phyloP scores from a whole-genome alignment of 2,329 filamentous ascomycete species.

The Trichoderma simmonsii region DNA sequence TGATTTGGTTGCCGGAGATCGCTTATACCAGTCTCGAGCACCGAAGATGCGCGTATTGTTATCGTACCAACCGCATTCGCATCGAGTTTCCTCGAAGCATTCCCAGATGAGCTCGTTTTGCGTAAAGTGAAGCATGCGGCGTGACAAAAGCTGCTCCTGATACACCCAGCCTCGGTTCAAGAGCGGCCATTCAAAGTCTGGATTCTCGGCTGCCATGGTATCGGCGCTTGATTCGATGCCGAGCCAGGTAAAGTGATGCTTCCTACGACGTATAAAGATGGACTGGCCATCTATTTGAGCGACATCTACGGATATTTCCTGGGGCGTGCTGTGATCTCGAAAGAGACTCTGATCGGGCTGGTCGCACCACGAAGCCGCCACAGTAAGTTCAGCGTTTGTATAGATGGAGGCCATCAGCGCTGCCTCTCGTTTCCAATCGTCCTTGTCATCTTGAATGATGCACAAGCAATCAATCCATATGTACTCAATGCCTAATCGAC shows the following conservation, averaged over 20 bases:
- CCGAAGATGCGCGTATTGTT: neutral
- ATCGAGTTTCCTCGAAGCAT: conserved; percentile 16
- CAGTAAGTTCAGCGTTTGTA: conserved; percentile 13
- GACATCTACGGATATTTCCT: neutral
- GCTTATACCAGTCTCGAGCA: neutral
- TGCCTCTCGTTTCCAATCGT: conserved; percentile 23
- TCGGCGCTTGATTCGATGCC: neutral
- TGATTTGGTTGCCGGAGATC: neutral
- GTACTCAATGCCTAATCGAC: conserved; percentile 17
- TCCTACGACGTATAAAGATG: conserved; percentile 16
- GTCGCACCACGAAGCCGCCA: conserved; percentile 18
- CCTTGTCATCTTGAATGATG: conserved; percentile 22
- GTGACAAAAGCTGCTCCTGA: conserved; percentile 24
- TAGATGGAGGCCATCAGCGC: conserved; percentile 21
- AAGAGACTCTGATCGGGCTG: conserved; percentile 16
- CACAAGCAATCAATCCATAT: conserved; percentile 23
- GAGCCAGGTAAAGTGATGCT: conserved; percentile 17
- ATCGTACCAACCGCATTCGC: conserved; percentile 20
- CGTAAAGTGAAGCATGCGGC: conserved; percentile 23
- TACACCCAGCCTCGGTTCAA: conserved; percentile 24
- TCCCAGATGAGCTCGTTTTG: conserved; percentile 22
- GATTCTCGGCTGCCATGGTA: neutral
- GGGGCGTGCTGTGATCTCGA: neutral
- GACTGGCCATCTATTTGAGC: neutral
- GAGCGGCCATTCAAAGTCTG: conserved; percentile 6